A percentile compares a stretch with the other conserved stretches of the same genome.
These are phyloP conservation scores for Theileria sp. DNA, from an alignment of 169 alveolate genomes.

Conservation along the genomic window DNA sequence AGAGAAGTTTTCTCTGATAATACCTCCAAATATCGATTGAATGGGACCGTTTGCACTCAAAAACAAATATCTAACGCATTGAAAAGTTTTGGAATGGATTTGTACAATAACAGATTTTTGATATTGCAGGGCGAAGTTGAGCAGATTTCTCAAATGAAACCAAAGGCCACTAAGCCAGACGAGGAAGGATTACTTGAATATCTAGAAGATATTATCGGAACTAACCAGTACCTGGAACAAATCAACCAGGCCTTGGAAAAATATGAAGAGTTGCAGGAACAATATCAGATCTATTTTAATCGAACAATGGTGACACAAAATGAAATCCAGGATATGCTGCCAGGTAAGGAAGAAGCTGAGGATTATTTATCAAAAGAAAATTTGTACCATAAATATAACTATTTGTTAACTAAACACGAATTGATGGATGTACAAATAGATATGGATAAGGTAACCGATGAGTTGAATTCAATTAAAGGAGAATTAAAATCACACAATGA, in stretches of 20 bases:
- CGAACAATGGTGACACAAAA: constrained; percentile 79
- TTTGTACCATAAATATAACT: constrained; percentile 53
- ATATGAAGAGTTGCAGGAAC: constrained; percentile 75
- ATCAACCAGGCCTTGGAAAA: constrained; percentile 74
- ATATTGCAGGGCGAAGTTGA: constrained; percentile 97
- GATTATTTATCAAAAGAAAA: constrained; percentile 73
- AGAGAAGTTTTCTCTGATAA: constrained; percentile 74
- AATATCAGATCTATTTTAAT: constrained; percentile 76
- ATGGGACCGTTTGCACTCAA: constrained; percentile 85
- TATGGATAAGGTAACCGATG: constrained; percentile 50
- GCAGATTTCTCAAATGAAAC: constrained; percentile 95
- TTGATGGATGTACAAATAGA: constrained; percentile 36
- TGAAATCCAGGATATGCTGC: constrained; percentile 80
- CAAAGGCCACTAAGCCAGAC: constrained; percentile 88
- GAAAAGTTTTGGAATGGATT: constrained; percentile 90
- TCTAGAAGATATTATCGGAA: constrained; percentile 96
- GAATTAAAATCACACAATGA: constrained; percentile 30
- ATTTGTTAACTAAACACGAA: constrained; percentile 65
- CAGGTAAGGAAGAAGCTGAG: constrained; percentile 76
- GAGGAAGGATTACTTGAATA: constrained; percentile 95
- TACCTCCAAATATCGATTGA: constrained; percentile 77
- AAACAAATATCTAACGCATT: constrained; percentile 87
- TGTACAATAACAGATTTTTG: constrained; percentile 90
- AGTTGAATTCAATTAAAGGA: constrained; percentile 51
- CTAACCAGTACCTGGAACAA: constrained; percentile 76